A percentile compares a stretch with the other conserved stretches of the same genome.
Conservation (phyloP, 441 rosid genomes). For the Pelargonium australe region DNA sequence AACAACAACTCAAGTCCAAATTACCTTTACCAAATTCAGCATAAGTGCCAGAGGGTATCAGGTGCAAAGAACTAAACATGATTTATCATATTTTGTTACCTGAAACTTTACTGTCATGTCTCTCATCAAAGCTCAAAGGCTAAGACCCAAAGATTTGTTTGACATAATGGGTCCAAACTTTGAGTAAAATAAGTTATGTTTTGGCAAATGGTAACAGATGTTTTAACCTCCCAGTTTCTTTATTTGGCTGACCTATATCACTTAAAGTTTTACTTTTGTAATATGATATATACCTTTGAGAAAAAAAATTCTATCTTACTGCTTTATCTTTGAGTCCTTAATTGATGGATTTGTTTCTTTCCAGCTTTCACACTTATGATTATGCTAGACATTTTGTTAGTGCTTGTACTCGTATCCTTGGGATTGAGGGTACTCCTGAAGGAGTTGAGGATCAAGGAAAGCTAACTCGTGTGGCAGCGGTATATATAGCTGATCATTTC, state of each 20-base stretch:
- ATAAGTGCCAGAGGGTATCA: too few species aligned
- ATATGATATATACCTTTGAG: neutral
- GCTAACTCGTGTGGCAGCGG: constrained; percentile 97
- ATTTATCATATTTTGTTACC: neutral
- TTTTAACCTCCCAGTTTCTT: neutral
- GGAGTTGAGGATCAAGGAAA: constrained; percentile 98
- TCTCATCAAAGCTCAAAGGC: neutral
- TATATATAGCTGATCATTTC: constrained; percentile 29
- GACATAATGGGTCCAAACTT: neutral
- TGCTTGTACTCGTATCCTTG: constrained; percentile 98
- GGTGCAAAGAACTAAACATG: neutral
- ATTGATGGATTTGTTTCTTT: constrained; percentile 13
- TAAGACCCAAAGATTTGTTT: neutral
- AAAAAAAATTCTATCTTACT: neutral
- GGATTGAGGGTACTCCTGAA: constrained; percentile 98
- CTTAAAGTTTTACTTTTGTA: neutral
- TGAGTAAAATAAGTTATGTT: neutral
- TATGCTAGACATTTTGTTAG: constrained; percentile 99
- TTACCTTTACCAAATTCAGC: too few species aligned
- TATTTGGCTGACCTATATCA: neutral
- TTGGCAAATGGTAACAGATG: neutral
- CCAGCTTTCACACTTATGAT: constrained; percentile 96
- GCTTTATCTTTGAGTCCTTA: neutral
- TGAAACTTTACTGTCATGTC: neutral
- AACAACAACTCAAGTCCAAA: too few species aligned